phyloP scores from a whole-genome alignment of 768 basidiomycete genomes.

The Termitomyces heimii region DNA sequence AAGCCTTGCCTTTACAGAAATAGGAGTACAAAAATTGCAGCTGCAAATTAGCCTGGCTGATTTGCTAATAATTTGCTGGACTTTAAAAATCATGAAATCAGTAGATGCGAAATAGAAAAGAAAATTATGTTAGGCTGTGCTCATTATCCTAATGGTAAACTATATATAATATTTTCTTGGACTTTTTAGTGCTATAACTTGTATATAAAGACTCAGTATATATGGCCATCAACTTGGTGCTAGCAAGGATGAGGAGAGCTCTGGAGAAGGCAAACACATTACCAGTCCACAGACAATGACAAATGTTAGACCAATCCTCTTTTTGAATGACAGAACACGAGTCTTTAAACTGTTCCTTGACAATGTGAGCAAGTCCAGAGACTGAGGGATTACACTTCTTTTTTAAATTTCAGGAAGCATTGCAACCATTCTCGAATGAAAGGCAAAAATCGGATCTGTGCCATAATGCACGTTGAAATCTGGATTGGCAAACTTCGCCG shows the following conservation, averaged over 20 bases:
- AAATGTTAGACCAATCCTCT: conserved; percentile 10
- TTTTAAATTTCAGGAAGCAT: conserved; percentile 16
- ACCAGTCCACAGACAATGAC: conserved; percentile 33
- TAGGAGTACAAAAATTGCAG: too few species aligned
- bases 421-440: conserved; percentile 29
- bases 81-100: too few species aligned
- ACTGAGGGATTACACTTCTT: conserved; percentile 10
- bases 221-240: conserved; percentile 11
- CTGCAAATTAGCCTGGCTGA: too few species aligned
- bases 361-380: conserved; percentile 21
- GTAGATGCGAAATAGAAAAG: too few species aligned
- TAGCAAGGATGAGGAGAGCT: conserved; percentile 22
- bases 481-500: conserved; percentile 34
- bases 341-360: conserved; percentile 26
- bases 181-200: too few species aligned
- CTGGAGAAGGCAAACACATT: conserved; percentile 34
- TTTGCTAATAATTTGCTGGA: too few species aligned
- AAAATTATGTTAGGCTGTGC: too few species aligned
- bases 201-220: too few species aligned
- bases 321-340: conserved; percentile 27
- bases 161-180: too few species aligned
- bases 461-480: conserved; percentile 38
- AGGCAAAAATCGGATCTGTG: conserved; percentile 33
- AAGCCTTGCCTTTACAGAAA: too few species aligned
- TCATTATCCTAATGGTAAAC: too few species aligned